These are phyloP conservation scores for Fusarium virguliforme DNA, from an alignment of 2,329 filamentous ascomycete species.

Conservation along the genomic window DNA sequence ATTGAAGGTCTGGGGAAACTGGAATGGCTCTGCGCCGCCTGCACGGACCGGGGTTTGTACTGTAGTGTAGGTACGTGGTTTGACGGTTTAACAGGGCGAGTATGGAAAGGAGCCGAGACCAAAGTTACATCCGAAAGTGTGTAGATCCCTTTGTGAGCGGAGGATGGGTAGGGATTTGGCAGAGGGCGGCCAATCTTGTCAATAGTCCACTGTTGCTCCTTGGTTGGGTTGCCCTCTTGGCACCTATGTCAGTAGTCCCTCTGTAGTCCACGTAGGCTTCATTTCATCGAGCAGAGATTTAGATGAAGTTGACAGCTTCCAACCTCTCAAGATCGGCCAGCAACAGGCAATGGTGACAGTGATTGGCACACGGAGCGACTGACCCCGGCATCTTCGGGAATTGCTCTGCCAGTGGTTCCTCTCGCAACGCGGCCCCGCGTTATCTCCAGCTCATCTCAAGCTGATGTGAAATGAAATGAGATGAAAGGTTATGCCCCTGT, in stretches of 20 bases:
- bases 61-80: background rate
- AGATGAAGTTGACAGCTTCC: constrained; percentile 10
- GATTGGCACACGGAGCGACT: background rate
- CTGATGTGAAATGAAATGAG: constrained; percentile 32
- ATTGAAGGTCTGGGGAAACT: constrained; percentile 37
- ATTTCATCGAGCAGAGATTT: constrained; percentile 23
- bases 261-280: constrained; percentile 7
- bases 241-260: background rate
- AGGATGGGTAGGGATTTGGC: constrained; percentile 18
- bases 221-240: background rate
- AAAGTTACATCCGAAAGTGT: constrained; percentile 24
- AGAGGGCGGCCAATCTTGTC: constrained; percentile 4
- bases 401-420: constrained; percentile 14
- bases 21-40: constrained; percentile 24
- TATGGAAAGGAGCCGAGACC: background rate
- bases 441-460: constrained; percentile 38
- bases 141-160: constrained; percentile 30
- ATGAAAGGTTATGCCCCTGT: constrained; percentile 30
- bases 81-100: constrained; percentile 8
- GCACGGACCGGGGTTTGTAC: background rate
- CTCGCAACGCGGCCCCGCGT: constrained; percentile 19
- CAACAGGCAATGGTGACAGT: constrained; percentile 23
- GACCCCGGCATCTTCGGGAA: constrained; percentile 25
- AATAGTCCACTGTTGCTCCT: background rate
- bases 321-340: constrained; percentile 6